Evolutionary conservation across 2,329 filamentous ascomycete genomes (phyloP).

Genomic region (Aspergillus sclerotialis): DNA sequence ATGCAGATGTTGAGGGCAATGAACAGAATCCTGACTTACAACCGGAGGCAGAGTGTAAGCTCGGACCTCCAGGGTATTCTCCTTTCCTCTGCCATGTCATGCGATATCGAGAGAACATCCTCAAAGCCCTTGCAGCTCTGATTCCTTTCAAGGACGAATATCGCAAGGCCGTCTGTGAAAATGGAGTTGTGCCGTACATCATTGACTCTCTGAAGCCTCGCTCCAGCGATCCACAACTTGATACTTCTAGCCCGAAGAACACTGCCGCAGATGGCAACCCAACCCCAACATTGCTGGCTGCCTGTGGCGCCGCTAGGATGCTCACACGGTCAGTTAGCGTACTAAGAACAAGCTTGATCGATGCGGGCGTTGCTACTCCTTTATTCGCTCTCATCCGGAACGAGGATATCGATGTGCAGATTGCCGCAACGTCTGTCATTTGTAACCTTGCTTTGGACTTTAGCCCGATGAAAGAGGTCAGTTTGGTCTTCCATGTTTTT

Average conservation of each 20-base stretch:
- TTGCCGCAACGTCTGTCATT: constrained; percentile 76
- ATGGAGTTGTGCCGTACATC: constrained; percentile 73
- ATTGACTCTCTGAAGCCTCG: constrained; percentile 71
- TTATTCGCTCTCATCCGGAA: constrained; percentile 70
- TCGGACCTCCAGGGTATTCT: constrained; percentile 58
- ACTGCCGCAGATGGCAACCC: constrained; percentile 65
- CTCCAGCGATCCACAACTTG: constrained; percentile 20
- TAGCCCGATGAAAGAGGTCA: constrained; percentile 82
- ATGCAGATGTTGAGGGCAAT: constrained; percentile 28
- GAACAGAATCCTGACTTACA: constrained; percentile 13
- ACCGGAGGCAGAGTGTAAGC: constrained; percentile 33
- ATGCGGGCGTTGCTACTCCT: constrained; percentile 72
- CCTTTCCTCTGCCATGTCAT: constrained; percentile 61
- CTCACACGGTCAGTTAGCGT: constrained; percentile 79
- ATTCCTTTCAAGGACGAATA: constrained; percentile 76
- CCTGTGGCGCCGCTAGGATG: constrained; percentile 73
- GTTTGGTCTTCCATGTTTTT: constrained; percentile 23
- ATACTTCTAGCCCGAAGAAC: constrained; percentile 22
- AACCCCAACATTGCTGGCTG: constrained; percentile 69
- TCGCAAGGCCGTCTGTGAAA: constrained; percentile 72
- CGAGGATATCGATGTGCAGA: constrained; percentile 68
- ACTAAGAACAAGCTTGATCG: constrained; percentile 77
- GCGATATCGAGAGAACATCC: constrained; percentile 64
- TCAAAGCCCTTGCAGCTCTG: constrained; percentile 76
- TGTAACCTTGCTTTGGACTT: constrained; percentile 83